Evolutionary conservation across 176 grass and related monocot species (phyloP).

Genomic region (Puccinellia tenuiflora): DNA sequence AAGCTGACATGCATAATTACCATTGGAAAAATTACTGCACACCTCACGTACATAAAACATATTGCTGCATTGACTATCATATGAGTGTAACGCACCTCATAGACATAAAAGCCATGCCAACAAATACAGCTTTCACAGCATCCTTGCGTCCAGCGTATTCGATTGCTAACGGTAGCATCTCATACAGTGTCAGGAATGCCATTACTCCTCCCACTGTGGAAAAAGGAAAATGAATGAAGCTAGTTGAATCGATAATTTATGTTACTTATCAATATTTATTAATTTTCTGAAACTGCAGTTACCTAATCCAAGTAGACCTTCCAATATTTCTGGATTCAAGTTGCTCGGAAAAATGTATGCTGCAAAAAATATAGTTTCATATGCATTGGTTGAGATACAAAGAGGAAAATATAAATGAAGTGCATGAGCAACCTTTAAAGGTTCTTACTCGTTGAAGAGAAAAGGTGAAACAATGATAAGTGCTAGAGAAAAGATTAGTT

Average conservation of each 20-base stretch:
- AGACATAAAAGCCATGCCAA: conserved; percentile 99
- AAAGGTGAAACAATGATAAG: background rate
- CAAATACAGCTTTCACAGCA: conserved; percentile 92
- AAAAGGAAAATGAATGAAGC: conserved; percentile 1
- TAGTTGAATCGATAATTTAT: conserved; percentile 6
- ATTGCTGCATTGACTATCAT: background rate
- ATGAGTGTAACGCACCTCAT: conserved; percentile 60
- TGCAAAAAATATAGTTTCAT: conserved; percentile 31
- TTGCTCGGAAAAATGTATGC: conserved; percentile 83
- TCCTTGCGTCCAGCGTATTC: conserved; percentile 91
- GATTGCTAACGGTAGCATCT: conserved; percentile 88
- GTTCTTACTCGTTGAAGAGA: background rate
- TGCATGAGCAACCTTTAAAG: background rate
- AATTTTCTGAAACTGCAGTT: background rate
- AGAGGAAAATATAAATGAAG: background rate
- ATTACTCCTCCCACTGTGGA: conserved; percentile 86
- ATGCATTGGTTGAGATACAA: conserved; percentile 14
- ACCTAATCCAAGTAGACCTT: conserved; percentile 99
- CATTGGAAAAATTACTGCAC: background rate
- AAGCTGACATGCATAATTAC: background rate
- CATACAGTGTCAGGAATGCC: conserved; percentile 90
- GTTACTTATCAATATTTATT: background rate
- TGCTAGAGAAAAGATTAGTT: background rate
- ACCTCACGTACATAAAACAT: background rate
- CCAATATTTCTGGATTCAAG: conserved; percentile 88